Evolutionary conservation across 2,329 filamentous ascomycete genomes (phyloP).

Genomic region (Arthrobotrys pseudoclavata): DNA sequence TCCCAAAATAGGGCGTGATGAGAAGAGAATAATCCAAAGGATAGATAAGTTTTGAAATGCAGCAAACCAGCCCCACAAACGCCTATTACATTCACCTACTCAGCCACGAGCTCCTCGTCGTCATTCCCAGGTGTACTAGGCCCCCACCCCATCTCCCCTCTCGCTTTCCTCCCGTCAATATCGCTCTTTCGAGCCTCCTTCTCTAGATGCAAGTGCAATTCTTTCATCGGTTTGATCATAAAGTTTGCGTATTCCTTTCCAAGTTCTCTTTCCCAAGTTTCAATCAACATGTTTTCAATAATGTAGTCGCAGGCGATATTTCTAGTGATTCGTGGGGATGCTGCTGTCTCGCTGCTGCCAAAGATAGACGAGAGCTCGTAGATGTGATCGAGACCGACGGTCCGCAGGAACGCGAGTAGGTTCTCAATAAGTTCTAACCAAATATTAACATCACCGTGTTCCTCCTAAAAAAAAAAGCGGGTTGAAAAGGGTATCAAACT

Average conservation of each 20-base stretch:
- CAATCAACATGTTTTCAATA: slow-evolving; percentile 57
- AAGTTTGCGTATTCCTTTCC: slow-evolving; percentile 54
- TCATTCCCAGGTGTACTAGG: slow-evolving; percentile 55
- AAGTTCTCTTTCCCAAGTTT: slow-evolving; percentile 53
- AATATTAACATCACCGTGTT: background rate
- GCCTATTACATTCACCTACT: slow-evolving; percentile 20
- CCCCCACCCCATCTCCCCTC: slow-evolving; percentile 50
- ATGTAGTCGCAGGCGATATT: slow-evolving; percentile 58
- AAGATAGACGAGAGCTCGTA: slow-evolving; percentile 58
- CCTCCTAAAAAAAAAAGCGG: background rate
- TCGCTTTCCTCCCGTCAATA: slow-evolving; percentile 49
- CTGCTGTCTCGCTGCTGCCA: slow-evolving; percentile 51
- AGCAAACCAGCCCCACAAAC: slow-evolving; percentile 15
- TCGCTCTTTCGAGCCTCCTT: slow-evolving; percentile 52
- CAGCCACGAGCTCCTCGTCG: slow-evolving; percentile 47
- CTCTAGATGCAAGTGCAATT: slow-evolving; percentile 45
- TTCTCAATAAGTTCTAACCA: slow-evolving; percentile 52
- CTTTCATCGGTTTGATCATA: slow-evolving; percentile 59
- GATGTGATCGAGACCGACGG: slow-evolving; percentile 52
- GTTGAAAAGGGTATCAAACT: background rate
- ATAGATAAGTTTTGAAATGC: background rate
- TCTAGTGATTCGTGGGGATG: slow-evolving; percentile 48
- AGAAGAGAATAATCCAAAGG: slow-evolving; percentile 18
- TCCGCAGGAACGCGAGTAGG: slow-evolving; percentile 50
- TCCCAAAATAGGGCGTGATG: background rate